phyloP scores from a whole-genome alignment of 768 basidiomycete species.

The Pisolithus orientalis region DNA sequence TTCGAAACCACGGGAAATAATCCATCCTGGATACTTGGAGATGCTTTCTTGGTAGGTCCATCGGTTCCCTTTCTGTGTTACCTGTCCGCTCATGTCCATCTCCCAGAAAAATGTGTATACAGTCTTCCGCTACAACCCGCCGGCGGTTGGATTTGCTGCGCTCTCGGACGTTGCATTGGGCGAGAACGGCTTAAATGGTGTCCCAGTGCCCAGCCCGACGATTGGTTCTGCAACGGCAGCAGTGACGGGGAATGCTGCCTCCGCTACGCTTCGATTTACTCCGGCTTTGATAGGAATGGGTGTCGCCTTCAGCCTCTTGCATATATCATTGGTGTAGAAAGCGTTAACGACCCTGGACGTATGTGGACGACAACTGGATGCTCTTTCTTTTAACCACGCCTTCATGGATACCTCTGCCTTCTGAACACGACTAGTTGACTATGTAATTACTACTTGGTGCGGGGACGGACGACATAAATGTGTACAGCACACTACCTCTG shows the following conservation, averaged over 20 bases:
- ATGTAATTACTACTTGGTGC: too few relatives aligned
- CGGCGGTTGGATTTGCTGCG: constrained; percentile 46
- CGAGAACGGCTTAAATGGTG: constrained; percentile 22
- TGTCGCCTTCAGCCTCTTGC: background rate
- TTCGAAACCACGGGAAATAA: constrained; percentile 37
- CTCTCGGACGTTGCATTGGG: constrained; percentile 29
- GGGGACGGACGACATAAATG: too few relatives aligned
- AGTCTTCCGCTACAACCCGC: constrained; percentile 44
- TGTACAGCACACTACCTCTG: too few relatives aligned
- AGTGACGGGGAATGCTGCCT: constrained; percentile 28
- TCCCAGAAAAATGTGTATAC: constrained; percentile 50
- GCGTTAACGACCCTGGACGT: background rate
- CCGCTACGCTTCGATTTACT: background rate
- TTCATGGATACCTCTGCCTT: too few relatives aligned
- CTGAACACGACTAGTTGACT: too few relatives aligned
- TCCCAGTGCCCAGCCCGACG: constrained; percentile 46
- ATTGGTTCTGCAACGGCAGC: constrained; percentile 46
- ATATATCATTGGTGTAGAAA: background rate
- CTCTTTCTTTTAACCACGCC: too few relatives aligned
- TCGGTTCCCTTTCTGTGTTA: background rate
- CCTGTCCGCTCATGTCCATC: background rate
- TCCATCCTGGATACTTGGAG: constrained; percentile 47
- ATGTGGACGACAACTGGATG: too few relatives aligned
- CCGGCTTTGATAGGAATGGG: background rate
- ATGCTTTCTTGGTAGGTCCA: constrained; percentile 35